These are phyloP conservation scores for Ampelocalamus luodianensis DNA, from an alignment of 176 grass and related monocot genomes.

Conservation along the genomic window DNA sequence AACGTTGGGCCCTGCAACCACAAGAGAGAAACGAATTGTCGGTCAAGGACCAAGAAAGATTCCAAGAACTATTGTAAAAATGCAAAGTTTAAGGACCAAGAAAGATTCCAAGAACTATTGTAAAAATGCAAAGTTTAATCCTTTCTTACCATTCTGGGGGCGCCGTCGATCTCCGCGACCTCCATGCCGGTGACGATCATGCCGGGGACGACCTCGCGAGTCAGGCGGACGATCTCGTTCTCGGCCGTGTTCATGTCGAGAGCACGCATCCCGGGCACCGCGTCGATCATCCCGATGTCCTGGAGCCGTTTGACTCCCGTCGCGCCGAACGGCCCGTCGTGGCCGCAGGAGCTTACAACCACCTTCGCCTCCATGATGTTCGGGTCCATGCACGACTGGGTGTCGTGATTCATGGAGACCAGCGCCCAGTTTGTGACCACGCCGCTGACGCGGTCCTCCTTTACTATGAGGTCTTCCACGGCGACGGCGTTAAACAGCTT, in stretches of 20 bases:
- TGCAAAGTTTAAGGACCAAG: neutral
- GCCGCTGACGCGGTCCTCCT: constrained; percentile 65
- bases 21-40: neutral
- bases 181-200: constrained; percentile 99
- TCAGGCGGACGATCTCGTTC: constrained; percentile 88
- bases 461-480: constrained; percentile 93
- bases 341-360: constrained; percentile 95
- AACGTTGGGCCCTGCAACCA: constrained; percentile 86
- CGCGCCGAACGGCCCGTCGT: constrained; percentile 90
- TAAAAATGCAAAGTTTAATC: neutral
- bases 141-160: constrained; percentile 81
- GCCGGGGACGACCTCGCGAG: constrained; percentile 82
- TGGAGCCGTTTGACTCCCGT: constrained; percentile 91
- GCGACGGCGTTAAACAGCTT: constrained; percentile 98
- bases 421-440: constrained; percentile 98
- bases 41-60: neutral
- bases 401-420: constrained; percentile 96
- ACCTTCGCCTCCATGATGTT: constrained; percentile 96
- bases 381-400: constrained; percentile 98
- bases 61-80: neutral
- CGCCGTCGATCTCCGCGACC: constrained; percentile 95
- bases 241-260: constrained; percentile 94
- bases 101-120: neutral
- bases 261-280: constrained; percentile 86
- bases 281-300: constrained; percentile 90